These are phyloP conservation scores for Phytophthora litchii DNA, from an alignment of 352 stramenopile species.

Conservation along the genomic window DNA sequence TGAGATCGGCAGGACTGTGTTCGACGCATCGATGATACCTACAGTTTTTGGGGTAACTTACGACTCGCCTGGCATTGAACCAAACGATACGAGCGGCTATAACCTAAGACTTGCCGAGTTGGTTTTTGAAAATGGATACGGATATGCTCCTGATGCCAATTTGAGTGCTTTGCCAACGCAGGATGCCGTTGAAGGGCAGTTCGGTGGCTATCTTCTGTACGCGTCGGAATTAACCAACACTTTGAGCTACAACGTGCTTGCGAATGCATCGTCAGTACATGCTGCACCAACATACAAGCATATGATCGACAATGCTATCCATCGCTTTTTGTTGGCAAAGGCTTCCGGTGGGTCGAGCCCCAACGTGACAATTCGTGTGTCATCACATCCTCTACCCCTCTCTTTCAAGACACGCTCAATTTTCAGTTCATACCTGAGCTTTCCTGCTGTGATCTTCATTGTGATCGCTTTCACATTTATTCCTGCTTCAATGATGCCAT, in stretches of 20 bases:
- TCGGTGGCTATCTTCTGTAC: constrained; percentile 59
- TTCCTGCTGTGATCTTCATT: constrained; percentile 88
- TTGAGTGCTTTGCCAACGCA: constrained; percentile 5
- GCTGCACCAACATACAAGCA: constrained; percentile 60
- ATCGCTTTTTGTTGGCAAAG: constrained; percentile 48
- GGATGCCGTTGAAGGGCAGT: constrained; percentile 43
- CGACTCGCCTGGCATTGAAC: constrained; percentile 36
- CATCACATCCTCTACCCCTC: constrained; percentile 64
- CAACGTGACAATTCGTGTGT: constrained; percentile 47
- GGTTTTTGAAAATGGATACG: constrained; percentile 56
- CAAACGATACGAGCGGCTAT: constrained; percentile 61
- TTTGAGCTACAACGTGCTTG: constrained; percentile 66
- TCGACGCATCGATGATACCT: constrained; percentile 34
- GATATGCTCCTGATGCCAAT: constrained; percentile 15
- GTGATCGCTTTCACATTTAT: constrained; percentile 94
- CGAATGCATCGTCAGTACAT: constrained; percentile 59
- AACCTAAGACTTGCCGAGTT: constrained; percentile 64
- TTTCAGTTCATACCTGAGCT: constrained; percentile 62
- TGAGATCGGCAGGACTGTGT: constrained; percentile 43
- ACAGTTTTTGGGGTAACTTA: constrained; percentile 66
- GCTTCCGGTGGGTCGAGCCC: constrained; percentile 1
- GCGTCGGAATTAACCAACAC: constrained; percentile 41
- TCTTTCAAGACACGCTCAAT: constrained; percentile 61
- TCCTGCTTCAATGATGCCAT: constrained; percentile 92
- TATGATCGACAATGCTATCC: constrained; percentile 62